Evolutionary conservation across 1,284 basidiomycete species (phyloP).

Genomic region (Phlebopus sp.): DNA sequence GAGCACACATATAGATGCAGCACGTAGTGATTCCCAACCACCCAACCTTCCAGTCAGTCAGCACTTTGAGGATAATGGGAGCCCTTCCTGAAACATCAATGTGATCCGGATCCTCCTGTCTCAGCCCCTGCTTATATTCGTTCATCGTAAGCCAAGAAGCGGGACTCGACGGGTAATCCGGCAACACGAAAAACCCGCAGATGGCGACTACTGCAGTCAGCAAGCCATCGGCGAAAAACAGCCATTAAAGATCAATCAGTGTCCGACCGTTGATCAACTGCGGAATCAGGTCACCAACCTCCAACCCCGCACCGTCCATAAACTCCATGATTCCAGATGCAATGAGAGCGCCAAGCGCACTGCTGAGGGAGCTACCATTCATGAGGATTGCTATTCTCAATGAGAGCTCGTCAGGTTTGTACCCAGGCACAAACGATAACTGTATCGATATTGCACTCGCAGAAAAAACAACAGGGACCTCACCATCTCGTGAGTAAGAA

Average conservation of each 20-base stretch:
- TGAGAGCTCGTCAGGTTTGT: conserved; percentile 64
- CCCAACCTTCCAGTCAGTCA: conserved; percentile 62
- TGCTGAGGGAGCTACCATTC: conserved; percentile 70
- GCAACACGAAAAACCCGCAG: conserved; percentile 64
- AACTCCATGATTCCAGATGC: conserved; percentile 66
- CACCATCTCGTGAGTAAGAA: conserved; percentile 41
- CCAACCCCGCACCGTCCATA: conserved; percentile 78
- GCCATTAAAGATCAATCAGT: conserved; percentile 42
- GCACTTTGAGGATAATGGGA: conserved; percentile 34
- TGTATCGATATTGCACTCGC: neutral
- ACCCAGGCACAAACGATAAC: conserved; percentile 42
- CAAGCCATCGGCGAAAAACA: conserved; percentile 73
- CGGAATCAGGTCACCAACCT: conserved; percentile 36
- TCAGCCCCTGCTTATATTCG: conserved; percentile 61
- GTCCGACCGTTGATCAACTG: neutral
- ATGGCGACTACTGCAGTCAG: conserved; percentile 64
- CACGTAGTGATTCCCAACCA: conserved; percentile 40
- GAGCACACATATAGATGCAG: conserved; percentile 40
- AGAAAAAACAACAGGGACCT: too few relatives aligned
- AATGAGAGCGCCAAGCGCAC: conserved; percentile 77
- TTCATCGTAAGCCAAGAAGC: conserved; percentile 55
- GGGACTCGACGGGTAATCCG: conserved; percentile 65
- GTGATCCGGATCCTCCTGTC: conserved; percentile 52
- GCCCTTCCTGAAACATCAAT: conserved; percentile 49
- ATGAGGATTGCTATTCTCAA: conserved; percentile 69